Conservation (phyloP, 257 asterid genomes). For the Oldenlandia corymbosa region DNA sequence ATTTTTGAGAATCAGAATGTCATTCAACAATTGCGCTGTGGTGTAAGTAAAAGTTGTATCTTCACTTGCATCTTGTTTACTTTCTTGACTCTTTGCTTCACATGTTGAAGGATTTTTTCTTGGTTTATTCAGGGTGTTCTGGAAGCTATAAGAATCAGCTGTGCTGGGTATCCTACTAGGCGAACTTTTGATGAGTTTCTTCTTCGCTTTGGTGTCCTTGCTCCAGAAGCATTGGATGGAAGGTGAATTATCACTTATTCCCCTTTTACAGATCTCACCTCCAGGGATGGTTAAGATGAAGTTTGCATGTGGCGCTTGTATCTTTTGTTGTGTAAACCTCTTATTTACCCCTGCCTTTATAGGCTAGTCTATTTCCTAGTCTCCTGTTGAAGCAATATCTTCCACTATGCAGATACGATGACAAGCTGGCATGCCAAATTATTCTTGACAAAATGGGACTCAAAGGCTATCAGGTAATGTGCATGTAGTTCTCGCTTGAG, state of each 20-base stretch:
- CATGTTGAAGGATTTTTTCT: background rate
- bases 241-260: constrained; percentile 42
- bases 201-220: constrained; percentile 98
- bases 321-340: background rate
- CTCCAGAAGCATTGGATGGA: constrained; percentile 55
- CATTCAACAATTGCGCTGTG: constrained; percentile 96
- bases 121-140: constrained; percentile 70
- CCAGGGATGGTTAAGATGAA: background rate
- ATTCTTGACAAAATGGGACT: constrained; percentile 86
- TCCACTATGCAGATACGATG: constrained; percentile 59
- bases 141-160: constrained; percentile 97
- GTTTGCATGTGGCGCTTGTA: background rate
- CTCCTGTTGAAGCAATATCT: constrained; percentile 7
- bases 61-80: constrained; percentile 8
- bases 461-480: constrained; percentile 91
- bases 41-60: constrained; percentile 61
- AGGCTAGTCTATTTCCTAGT: constrained; percentile 2
- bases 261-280: constrained; percentile 8
- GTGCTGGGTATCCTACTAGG: constrained; percentile 99
- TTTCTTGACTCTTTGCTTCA: background rate
- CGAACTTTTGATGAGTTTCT: constrained; percentile 96
- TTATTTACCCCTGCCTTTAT: constrained; percentile 1
- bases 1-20: constrained; percentile 85
- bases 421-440: constrained; percentile 81
- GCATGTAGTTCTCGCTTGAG: background rate